Conservation (phyloP, 306 rosid genomes). For the barrel medic (Medicago truncatula) region MtrunA17r5.0-ANR NC_053048.1:47428001-47428500, state of each 20-base stretch:
- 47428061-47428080: neutral
- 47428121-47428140: neutral
- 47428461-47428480: neutral
- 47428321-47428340: neutral
- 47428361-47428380: neutral
- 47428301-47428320: neutral
- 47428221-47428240: neutral
- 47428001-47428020: conserved; percentile 16
- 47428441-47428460: neutral
- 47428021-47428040: conserved; percentile 12
- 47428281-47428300: neutral
- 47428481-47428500: neutral
- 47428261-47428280: neutral
- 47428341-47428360: neutral
- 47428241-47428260: conserved; percentile 2
- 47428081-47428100: neutral
- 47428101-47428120: neutral
- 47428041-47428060: neutral
- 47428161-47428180: conserved; percentile 4
- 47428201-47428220: neutral
- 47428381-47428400: neutral
- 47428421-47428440: neutral
- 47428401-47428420: neutral
- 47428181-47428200: neutral
- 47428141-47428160: neutral